Base-by-base conservation (phyloP, 441 rosid species). In the Manihot esculenta region DNA sequence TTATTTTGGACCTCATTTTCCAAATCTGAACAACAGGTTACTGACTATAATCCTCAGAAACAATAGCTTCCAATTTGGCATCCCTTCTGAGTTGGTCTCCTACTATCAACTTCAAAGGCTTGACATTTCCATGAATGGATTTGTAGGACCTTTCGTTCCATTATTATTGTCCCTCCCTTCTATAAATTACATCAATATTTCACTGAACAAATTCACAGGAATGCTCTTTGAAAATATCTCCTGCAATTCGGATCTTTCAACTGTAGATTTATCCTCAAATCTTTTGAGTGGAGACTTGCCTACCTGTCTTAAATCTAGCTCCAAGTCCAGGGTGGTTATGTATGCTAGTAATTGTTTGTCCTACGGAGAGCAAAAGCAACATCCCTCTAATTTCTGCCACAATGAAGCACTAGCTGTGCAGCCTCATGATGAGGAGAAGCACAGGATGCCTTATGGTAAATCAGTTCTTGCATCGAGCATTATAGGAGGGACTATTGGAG, bases 381-480 rank as follows among this genome's bases (percentile, higher is more conserved):
- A 81, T 54, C 90, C 90, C 12, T 66, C 74, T 18, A 66, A 33
- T 11, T 79, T 81, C 70, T 88, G 90, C 76, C 82, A 72, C 69
- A 84, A 72, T 38, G 84, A 85, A 78, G 93, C 90, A 57, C 53
- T 86, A 15, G 90, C 90, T 42, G 90, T 85, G 44, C 62, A 80
- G 74, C 90, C 89, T 54, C 70, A 33, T 13, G 62, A 49, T 9
- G 41, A 76, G 79, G 55, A 7, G 68, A 77, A 64, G 74, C 70
- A 64, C 15, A 71, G 71, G 33, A 72, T 54, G 63, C 66, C 24
- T 47, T 6, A 57, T 49, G 66, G 50, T 15, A 75, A 68, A 67
- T 72, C 72, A 12, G 78, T 77, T 73, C 41, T 82, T 74, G 81
- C 83, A 71, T 74, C 85, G 26, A 74, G 82, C 35, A 57, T 81